Percentiles rank a stretch among this genome's conserved stretches.
Evolutionary conservation across 805 yeast genomes (phyloP).

Genomic region (Wickerhamiella spandovensis): DNA sequence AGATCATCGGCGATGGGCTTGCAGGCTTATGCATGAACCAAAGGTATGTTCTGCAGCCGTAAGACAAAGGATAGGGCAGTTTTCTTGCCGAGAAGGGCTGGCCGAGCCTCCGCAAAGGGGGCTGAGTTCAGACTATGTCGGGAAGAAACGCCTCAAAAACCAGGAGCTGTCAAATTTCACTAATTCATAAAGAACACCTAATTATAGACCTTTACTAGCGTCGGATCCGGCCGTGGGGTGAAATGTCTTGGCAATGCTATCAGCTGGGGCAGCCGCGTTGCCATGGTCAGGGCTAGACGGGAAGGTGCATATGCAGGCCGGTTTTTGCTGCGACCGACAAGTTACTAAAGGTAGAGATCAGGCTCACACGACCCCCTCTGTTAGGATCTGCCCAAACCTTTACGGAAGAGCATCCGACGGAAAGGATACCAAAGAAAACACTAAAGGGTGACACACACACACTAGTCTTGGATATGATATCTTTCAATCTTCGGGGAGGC

Average conservation of each 20-base stretch:
- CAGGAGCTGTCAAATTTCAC: no score
- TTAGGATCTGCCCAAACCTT: no score
- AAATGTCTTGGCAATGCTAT: background rate
- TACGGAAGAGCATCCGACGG: no score
- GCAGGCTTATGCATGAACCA: background rate
- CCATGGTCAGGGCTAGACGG: background rate
- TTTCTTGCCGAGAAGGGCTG: no score
- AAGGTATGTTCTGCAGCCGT: background rate
- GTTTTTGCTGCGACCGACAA: background rate
- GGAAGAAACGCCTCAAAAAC: no score
- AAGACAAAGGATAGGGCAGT: no score
- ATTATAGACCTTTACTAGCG: background rate
- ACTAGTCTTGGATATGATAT: background rate
- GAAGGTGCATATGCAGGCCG: background rate
- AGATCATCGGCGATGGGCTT: background rate
- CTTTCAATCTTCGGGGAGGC: background rate
- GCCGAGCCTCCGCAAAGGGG: no score
- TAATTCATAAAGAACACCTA: no score
- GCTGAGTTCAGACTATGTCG: no score
- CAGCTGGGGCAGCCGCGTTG: background rate
- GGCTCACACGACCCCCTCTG: background rate
- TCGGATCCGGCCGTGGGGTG: background rate
- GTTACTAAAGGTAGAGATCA: background rate
- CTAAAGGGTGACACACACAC: no score
- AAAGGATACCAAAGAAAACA: no score